phyloP scores from a whole-genome alignment of 2,329 filamentous ascomycete genomes.

The Stagonosporopsis chrysanthemi region DNA sequence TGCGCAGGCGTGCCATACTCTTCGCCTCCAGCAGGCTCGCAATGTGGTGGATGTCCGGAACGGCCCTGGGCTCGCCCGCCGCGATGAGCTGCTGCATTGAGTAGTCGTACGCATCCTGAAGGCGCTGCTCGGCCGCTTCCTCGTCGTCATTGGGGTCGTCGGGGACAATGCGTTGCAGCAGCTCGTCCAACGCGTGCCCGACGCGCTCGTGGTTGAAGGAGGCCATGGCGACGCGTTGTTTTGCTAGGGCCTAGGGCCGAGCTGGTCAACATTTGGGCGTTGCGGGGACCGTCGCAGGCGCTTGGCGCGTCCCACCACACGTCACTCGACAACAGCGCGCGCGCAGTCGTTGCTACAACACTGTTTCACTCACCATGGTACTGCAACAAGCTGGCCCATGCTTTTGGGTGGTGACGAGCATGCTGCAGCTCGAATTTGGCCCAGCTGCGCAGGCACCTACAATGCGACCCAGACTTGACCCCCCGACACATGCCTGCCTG shows the following conservation, averaged over 20 bases:
- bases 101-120: constrained; percentile 66
- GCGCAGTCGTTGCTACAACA: not conserved
- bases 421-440: not conserved
- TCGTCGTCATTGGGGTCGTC: constrained; percentile 71
- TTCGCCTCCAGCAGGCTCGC: constrained; percentile 91
- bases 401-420: not conserved
- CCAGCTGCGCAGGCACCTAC: not conserved
- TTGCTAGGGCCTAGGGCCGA: not conserved
- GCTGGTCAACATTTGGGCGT: constrained; percentile 13
- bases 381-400: not conserved
- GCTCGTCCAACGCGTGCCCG: constrained; percentile 78
- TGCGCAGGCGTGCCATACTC: constrained; percentile 43
- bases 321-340: not conserved
- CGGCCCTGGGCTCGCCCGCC: constrained; percentile 60
- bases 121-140: constrained; percentile 71
- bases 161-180: constrained; percentile 78
- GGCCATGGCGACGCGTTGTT: constrained; percentile 43
- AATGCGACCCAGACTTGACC: not conserved
- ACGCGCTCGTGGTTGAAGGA: constrained; percentile 65
- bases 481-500: not conserved
- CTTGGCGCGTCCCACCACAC: not conserved
- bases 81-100: constrained; percentile 57
- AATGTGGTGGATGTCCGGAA: constrained; percentile 85
- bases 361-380: not conserved
- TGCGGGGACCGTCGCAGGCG: constrained; percentile 11